A percentile compares a stretch with the other conserved stretches of the same genome.
Evolutionary conservation across 2,329 filamentous ascomycete genomes (phyloP).

Genomic region (Boeremia lycopersici): DNA sequence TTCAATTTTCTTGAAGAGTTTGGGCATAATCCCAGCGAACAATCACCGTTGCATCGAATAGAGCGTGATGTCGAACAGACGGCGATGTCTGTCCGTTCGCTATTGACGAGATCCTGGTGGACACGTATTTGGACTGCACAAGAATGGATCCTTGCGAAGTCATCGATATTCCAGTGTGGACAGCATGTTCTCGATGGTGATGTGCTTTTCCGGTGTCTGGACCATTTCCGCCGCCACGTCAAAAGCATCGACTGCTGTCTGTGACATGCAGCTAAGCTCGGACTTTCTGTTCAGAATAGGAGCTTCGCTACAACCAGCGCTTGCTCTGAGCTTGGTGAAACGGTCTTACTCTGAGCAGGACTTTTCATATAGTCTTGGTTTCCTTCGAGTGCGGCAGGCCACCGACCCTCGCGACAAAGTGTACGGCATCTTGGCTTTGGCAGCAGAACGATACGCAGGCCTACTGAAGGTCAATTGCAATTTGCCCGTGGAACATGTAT

Average conservation of each 20-base stretch:
- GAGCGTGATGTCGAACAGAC: not conserved
- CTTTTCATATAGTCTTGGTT: constrained; percentile 8
- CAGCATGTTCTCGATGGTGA: constrained; percentile 1
- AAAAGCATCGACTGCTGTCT: constrained; percentile 6
- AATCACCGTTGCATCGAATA: not conserved
- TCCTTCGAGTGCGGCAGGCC: constrained; percentile 2
- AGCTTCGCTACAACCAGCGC: constrained; percentile 6
- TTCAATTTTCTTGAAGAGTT: constrained; percentile 6
- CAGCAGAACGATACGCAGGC: not conserved
- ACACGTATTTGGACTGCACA: constrained; percentile 11
- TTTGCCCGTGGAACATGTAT: not conserved
- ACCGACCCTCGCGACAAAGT: constrained; percentile 9
- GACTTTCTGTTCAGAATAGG: constrained; percentile 7
- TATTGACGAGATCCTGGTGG: constrained; percentile 7
- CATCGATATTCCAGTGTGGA: constrained; percentile 5
- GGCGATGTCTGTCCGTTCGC: constrained; percentile 5
- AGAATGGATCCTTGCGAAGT: constrained; percentile 8
- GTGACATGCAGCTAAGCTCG: constrained; percentile 5
- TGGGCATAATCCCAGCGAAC: not conserved
- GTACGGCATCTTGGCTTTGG: constrained; percentile 4
- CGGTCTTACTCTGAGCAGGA: constrained; percentile 1
- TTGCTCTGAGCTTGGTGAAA: constrained; percentile 1
- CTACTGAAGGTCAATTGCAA: constrained; percentile 3
- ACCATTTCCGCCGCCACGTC: not conserved
- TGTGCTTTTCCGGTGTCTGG: constrained; percentile 1